phyloP scores from a whole-genome alignment of 495 filamentous ascomycete species.

The Chaetomium fimeti region DNA sequence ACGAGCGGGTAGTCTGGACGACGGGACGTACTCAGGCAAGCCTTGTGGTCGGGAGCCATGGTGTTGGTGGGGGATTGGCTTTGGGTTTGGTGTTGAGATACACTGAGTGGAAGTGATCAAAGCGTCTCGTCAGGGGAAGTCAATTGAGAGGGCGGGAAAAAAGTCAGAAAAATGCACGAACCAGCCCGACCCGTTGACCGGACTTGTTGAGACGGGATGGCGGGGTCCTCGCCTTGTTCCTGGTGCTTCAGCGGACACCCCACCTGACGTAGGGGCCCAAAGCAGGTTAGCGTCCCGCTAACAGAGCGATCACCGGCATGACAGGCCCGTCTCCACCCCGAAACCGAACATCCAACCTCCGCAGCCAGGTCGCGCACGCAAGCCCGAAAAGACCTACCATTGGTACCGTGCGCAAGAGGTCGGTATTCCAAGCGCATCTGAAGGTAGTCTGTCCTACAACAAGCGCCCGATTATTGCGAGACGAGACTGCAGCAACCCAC shows the following conservation, averaged over 20 bases:
- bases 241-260: constrained; percentile 11
- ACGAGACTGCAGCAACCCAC: background rate
- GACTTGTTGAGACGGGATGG: constrained; percentile 31
- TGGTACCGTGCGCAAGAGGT: background rate
- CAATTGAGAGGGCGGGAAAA: constrained; percentile 27
- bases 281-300: constrained; percentile 16
- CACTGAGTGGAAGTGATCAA: background rate
- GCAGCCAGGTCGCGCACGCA: constrained; percentile 3
- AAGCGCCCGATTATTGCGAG: background rate
- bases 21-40: constrained; percentile 74
- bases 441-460: too few species aligned
- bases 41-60: constrained; percentile 89
- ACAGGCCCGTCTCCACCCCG: background rate
- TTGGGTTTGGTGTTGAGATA: background rate
- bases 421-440: background rate
- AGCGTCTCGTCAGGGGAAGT: background rate
- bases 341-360: constrained; percentile 7
- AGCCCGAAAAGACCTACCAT: background rate
- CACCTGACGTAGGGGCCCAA: constrained; percentile 29
- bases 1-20: constrained; percentile 47
- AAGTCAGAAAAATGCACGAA: constrained; percentile 15
- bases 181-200: too few species aligned
- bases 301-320: constrained; percentile 16
- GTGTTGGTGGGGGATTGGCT: constrained; percentile 25
- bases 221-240: constrained; percentile 24